Conservation (phyloP, 2,329 filamentous ascomycete species). For the Hypomyces rosellus region DNA sequence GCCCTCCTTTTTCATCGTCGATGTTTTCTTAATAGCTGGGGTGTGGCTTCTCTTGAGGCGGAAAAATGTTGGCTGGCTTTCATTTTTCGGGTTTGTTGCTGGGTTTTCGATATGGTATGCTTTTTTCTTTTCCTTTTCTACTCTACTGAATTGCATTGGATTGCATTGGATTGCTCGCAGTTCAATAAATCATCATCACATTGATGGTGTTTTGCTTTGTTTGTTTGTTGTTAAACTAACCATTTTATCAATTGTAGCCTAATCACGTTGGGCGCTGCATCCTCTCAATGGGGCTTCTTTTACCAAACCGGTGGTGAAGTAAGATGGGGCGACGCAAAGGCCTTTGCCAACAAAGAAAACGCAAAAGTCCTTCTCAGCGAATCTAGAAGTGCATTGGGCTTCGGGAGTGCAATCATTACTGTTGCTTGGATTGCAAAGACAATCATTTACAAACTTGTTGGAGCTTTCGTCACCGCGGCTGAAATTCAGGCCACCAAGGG, state of each 20-base stretch:
- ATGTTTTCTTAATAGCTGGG: conserved; percentile 20
- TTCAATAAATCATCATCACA: background rate
- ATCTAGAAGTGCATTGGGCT: conserved; percentile 20
- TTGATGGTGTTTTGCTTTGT: background rate
- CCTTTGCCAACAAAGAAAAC: conserved; percentile 25
- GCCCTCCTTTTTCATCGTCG: conserved; percentile 25
- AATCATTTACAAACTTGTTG: conserved; percentile 18
- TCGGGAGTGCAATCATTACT: conserved; percentile 17
- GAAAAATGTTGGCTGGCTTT: conserved; percentile 15
- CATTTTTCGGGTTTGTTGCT: conserved; percentile 16
- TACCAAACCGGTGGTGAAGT: conserved; percentile 26
- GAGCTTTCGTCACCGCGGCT: conserved; percentile 16
- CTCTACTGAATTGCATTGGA: conserved; percentile 6
- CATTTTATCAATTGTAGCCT: conserved; percentile 18
- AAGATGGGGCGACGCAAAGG: conserved; percentile 25
- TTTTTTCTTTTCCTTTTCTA: background rate
- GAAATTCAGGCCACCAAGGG: conserved; percentile 17
- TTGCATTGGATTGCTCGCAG: too few relatives aligned
- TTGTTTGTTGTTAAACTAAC: background rate
- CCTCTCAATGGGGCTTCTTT: conserved; percentile 27
- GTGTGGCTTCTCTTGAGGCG: conserved; percentile 21
- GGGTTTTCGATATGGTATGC: conserved; percentile 23
- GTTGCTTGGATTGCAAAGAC: conserved; percentile 19
- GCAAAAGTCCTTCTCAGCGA: conserved; percentile 27
- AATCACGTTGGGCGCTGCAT: conserved; percentile 21